phyloP scores from a whole-genome alignment of 345 rosid species.

The Arabidopsis arenosa region DNA sequence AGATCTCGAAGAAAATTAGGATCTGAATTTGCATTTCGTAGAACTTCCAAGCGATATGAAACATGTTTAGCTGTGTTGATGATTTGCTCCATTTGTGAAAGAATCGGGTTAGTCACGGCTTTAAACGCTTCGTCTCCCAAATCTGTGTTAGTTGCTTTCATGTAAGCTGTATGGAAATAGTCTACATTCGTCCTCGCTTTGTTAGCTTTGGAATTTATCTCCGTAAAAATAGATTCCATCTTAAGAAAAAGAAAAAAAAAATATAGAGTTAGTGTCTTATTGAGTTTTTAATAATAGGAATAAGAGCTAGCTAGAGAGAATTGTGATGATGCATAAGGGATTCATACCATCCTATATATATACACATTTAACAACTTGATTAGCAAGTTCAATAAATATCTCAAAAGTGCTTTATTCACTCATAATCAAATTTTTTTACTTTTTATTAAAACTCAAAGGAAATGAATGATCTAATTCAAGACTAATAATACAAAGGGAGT shows the following conservation, averaged over 20 bases:
- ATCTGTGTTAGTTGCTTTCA: neutral
- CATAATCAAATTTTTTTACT: neutral
- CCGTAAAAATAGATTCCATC: neutral
- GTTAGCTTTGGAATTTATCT: neutral
- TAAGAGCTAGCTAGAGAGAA: neutral
- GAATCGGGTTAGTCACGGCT: neutral
- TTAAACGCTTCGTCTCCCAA: neutral
- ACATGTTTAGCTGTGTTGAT: neutral
- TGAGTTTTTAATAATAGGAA: neutral
- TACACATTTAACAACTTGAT: neutral
- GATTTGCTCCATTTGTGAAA: neutral
- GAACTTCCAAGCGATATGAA: neutral
- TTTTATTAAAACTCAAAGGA: too few species aligned
- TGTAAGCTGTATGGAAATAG: neutral
- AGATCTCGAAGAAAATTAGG: neutral
- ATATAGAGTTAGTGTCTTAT: neutral
- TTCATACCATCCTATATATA: neutral
- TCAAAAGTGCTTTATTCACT: neutral
- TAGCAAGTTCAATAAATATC: neutral
- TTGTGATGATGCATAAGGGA: neutral
- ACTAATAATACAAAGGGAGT: conserved; percentile 38
- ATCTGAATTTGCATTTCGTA: neutral
- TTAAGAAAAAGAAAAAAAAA: neutral
- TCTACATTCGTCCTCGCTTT: neutral
- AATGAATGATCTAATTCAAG: neutral